Base-by-base conservation (phyloP, 768 basidiomycete species). In the Amanita muscaria region DNA sequence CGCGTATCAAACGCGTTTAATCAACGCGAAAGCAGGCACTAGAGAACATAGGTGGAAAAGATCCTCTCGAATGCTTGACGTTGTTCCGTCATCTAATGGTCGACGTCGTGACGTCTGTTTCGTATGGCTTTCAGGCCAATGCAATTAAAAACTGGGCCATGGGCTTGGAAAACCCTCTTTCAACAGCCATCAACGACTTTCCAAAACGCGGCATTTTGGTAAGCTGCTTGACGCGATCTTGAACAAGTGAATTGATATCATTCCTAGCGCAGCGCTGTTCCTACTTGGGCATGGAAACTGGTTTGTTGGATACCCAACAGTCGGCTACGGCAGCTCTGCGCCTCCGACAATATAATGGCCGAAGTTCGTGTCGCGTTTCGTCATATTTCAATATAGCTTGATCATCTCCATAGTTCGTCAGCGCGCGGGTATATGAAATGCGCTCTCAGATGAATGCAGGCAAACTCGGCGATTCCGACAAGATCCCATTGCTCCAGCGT, bases 11-110 rank as follows among this genome's bases (percentile, higher is more conserved):
- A 22, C 21, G 22, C n/a, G 10, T 15, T 11, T 32, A 22, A 22
- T 36, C 37, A 49, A 41, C 47, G 39, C 52, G 37, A 16, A 22
- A 8, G 44, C 42, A 88, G 84, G 73, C 73, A 35, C 74, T 88
- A 31, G 76, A 79, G 46, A 67, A 65, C 22, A 64, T 77, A 37
- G 65, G 69, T 32, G 78, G 80, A 32, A 76, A 74, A 56, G 67
- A 68, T 14, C 64, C 83, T 8, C 54, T 87, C 40, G 81, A 87
- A 56, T 83, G 82, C 58, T 70, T 86, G 40, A 65, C 76, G 5
- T 62, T 86, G 44, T 88, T 88, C 64, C 79, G 83, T 53, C 80
- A 87, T 59, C 71, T 82, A 46, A 82, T 83, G 76, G 80, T 84
- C 35, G 86, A 88, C 61, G 69, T 83, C 42, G 72, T 81, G 44